Evolutionary conservation across 1,284 basidiomycete genomes (phyloP).

Genomic region (Fomitopsis betulina): DNA sequence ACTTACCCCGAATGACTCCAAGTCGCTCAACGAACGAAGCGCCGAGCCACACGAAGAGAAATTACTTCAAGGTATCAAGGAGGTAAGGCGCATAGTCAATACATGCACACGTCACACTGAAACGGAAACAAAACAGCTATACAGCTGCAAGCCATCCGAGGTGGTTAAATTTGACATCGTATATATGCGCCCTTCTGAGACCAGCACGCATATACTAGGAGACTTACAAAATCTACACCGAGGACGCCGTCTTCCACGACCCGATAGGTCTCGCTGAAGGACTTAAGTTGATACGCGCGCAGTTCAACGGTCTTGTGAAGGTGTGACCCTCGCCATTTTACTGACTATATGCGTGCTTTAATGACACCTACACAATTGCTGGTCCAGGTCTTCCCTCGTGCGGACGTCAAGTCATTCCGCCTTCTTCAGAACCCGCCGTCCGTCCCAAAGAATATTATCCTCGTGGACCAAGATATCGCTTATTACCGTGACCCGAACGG

Average conservation of each 20-base stretch:
- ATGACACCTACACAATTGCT: neutral
- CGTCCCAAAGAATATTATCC: constrained; percentile 33
- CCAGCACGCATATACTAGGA: constrained; percentile 25
- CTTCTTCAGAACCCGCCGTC: constrained; percentile 38
- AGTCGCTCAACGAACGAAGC: constrained; percentile 33
- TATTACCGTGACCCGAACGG: constrained; percentile 39
- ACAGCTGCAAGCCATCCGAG: constrained; percentile 38
- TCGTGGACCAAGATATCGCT: constrained; percentile 46
- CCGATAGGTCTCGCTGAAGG: constrained; percentile 47
- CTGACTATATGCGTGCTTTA: neutral
- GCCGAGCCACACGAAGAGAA: constrained; percentile 33
- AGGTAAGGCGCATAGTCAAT: constrained; percentile 23
- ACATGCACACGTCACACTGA: neutral
- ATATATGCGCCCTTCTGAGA: neutral
- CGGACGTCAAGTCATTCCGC: constrained; percentile 40
- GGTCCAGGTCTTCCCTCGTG: constrained; percentile 38
- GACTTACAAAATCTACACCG: constrained; percentile 41
- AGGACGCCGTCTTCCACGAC: constrained; percentile 43
- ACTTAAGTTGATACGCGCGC: constrained; percentile 36
- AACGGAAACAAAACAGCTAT: constrained; percentile 28
- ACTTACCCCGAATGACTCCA: constrained; percentile 34
- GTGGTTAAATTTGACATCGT: constrained; percentile 18
- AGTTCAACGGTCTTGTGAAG: constrained; percentile 45
- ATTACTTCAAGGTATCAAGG: constrained; percentile 37
- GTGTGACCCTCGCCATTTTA: constrained; percentile 17